Conservation (phyloP, 177 flowering plant genomes). For the Tripterygium wilfordii region DNA sequence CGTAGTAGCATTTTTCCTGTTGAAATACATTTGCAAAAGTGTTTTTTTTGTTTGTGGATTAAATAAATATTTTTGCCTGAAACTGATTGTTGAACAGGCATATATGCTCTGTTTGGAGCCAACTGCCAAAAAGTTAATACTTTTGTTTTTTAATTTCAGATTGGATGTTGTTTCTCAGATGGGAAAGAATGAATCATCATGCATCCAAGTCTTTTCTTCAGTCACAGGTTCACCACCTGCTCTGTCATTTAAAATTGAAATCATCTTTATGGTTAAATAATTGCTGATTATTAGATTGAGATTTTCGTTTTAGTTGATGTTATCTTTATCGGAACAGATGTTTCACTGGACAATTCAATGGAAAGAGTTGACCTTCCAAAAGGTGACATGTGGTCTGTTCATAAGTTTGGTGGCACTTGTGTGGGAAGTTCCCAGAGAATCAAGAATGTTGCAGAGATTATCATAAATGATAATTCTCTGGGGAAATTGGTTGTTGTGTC, state of each 20-base stretch:
- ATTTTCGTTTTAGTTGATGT: neutral
- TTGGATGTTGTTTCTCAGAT: constrained; percentile 14
- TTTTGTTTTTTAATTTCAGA: constrained; percentile 26
- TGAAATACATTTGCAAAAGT: too few species aligned
- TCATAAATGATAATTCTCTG: constrained; percentile 67
- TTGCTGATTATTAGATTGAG: neutral
- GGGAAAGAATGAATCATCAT: constrained; percentile 27
- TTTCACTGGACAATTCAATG: constrained; percentile 22
- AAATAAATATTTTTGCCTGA: neutral
- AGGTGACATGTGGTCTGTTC: constrained; percentile 92
- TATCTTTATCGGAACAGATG: constrained; percentile 32
- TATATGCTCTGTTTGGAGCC: neutral
- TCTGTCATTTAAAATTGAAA: neutral
- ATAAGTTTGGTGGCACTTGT: constrained; percentile 98
- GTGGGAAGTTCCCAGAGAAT: constrained; percentile 81
- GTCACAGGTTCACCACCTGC: constrained; percentile 34
- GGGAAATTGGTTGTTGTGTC: constrained; percentile 95
- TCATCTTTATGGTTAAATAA: neutral
- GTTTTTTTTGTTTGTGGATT: neutral
- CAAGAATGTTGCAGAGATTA: constrained; percentile 72
- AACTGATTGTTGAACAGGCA: neutral
- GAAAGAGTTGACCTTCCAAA: constrained; percentile 47
- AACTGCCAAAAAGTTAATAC: neutral
- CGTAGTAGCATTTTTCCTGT: too few species aligned
- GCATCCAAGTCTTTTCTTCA: constrained; percentile 28